These are phyloP conservation scores for Mariannaea elegans DNA, from an alignment of 2,329 filamentous ascomycete species.

Conservation along the genomic window DNA sequence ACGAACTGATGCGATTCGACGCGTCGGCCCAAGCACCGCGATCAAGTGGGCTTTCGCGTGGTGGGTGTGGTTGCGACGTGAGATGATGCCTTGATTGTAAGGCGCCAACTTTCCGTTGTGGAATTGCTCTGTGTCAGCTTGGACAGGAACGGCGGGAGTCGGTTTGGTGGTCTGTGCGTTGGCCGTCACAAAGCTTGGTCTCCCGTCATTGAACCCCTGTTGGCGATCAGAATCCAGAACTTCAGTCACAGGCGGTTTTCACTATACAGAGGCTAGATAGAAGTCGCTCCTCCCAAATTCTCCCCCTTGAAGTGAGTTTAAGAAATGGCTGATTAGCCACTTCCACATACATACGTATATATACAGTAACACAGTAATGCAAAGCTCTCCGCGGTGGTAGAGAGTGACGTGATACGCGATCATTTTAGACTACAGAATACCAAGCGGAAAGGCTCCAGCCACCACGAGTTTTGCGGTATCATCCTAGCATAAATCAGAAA, in stretches of 20 bases:
- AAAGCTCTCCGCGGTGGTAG: background rate
- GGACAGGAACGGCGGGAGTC: too few relatives aligned
- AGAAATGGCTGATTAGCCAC: background rate
- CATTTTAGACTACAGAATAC: slow-evolving; percentile 1
- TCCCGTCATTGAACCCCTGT: slow-evolving; percentile 22
- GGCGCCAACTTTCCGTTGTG: slow-evolving; percentile 17
- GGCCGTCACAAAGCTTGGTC: slow-evolving; percentile 14
- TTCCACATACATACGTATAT: background rate
- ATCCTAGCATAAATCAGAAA: too few relatives aligned
- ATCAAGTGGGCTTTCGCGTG: slow-evolving; percentile 42
- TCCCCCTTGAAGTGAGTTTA: too few relatives aligned
- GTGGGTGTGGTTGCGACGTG: slow-evolving; percentile 33
- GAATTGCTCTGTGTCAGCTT: too few relatives aligned
- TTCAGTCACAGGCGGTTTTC: background rate
- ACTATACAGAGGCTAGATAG: background rate
- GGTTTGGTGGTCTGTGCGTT: slow-evolving; percentile 33
- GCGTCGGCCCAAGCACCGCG: slow-evolving; percentile 40
- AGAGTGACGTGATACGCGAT: slow-evolving; percentile 13
- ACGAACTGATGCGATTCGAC: slow-evolving; percentile 40
- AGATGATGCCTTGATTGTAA: slow-evolving; percentile 37
- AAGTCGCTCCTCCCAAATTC: too few relatives aligned
- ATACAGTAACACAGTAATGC: too few relatives aligned
- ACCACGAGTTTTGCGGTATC: slow-evolving; percentile 1
- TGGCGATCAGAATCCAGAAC: slow-evolving; percentile 17
- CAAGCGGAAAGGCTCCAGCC: slow-evolving; percentile 9